Percentiles rank a stretch among this genome's conserved stretches.
These are phyloP conservation scores for Sordaria brevicollis DNA, from an alignment of 495 filamentous ascomycete species.

Conservation along the genomic window DNA sequence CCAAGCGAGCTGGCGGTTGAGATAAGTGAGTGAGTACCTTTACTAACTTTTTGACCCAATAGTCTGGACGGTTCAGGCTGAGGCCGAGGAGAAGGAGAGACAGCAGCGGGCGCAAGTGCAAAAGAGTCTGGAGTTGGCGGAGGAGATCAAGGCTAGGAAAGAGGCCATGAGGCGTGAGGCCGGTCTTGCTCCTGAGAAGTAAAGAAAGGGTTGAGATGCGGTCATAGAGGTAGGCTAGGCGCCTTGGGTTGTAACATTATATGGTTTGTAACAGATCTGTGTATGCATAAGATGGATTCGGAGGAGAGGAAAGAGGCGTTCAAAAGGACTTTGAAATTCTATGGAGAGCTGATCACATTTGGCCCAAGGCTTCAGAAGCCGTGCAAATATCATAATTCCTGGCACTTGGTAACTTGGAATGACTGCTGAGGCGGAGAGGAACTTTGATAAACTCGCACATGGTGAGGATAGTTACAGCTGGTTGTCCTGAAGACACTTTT, in stretches of 20 bases:
- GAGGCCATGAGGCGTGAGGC: slow-evolving; percentile 47
- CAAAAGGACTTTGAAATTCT: not conserved
- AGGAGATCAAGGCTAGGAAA: slow-evolving; percentile 52
- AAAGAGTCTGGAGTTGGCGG: slow-evolving; percentile 36
- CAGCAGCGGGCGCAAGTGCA: slow-evolving; percentile 26
- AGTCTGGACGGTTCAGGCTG: slow-evolving; percentile 67
- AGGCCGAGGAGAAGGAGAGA: slow-evolving; percentile 43
- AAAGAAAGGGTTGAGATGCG: not conserved
- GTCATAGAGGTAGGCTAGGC: not conserved
- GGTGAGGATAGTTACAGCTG: too few species aligned
- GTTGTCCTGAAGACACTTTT: too few species aligned
- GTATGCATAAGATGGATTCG: not conserved
- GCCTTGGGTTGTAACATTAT: not conserved
- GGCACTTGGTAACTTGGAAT: too few species aligned
- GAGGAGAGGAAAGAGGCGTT: not conserved
- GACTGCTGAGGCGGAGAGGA: too few species aligned
- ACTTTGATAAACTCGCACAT: too few species aligned
- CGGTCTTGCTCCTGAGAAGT: slow-evolving; percentile 15
- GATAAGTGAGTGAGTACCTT: not conserved
- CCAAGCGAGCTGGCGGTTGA: not conserved
- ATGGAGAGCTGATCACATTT: not conserved
- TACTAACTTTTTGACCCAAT: not conserved
- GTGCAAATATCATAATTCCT: not conserved
- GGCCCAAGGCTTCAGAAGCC: not conserved
- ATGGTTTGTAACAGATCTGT: not conserved